Evolutionary conservation across 2,329 filamentous ascomycete genomes (phyloP), one percentile per base, ranked within the genome.

Genomic region (Fusarium scirpi): DNA sequence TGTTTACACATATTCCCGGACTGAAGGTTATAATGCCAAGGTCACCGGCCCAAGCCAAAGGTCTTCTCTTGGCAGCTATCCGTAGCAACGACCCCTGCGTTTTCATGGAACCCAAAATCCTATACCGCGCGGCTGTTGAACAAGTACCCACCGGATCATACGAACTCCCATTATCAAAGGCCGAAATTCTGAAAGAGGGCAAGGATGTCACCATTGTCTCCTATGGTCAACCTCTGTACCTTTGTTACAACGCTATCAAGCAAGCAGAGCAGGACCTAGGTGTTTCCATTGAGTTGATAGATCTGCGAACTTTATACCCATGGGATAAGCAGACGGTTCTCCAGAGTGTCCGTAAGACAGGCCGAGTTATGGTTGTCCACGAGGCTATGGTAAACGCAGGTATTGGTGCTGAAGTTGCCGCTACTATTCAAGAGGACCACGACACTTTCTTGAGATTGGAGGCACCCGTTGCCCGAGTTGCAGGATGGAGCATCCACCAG

Each of bases 101-200:
- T 56, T 97, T 98, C 80, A 90, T 98, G 90, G 94, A 98, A 79
- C 94, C 94, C 46, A 98, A 98, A 82, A 92, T 96, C 48, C 84
- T 98, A 15, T 98, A 98, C 80, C 91, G 94, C 22, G 94, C 94
- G 0, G 93, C 94, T 0, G 93, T 97, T 29, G 94, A 98, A 80
- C 93, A 97, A 79, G 94, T 98, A 2, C 94, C 94, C 1, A 88
- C 90, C 2, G 91, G 89, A 24, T 84, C 92, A 5, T 98, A 96
- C 78, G 89, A 90, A n/a, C 86, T 98, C 16, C 94, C 94, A 0
- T 85, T 98, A 13, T 93, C 91, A 74, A 95, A 93, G 78, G 94
- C 94, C 0, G 94, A 98, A 78, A 81, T 97, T 0, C 78, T 98
- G 24, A 95, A 94, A 79, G 84, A 90, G 58, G 94, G 94, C 46